A percentile compares a stretch with the other conserved stretches of the same genome.
phyloP scores from a whole-genome alignment of 192 early-diverging fungal genomes.

The Umbelopsis ramanniana region DNA sequence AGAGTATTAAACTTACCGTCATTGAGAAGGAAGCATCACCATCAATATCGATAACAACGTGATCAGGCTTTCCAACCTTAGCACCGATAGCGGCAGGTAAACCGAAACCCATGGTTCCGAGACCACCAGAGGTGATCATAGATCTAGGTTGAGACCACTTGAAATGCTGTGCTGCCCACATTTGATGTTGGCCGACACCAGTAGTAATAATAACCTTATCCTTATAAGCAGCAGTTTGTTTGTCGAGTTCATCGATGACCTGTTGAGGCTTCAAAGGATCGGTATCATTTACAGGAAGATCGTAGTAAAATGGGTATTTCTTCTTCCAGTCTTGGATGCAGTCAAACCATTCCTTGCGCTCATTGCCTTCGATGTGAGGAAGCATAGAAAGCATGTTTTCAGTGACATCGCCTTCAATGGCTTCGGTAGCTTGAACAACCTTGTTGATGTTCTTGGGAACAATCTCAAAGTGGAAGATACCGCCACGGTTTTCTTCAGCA shows the following conservation, averaged over 20 bases:
- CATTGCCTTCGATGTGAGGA: conserved; percentile 71
- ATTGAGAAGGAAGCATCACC: conserved; percentile 98
- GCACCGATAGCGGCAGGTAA: conserved; percentile 96
- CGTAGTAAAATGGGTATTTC: conserved; percentile 90
- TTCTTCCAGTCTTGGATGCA: conserved; percentile 86
- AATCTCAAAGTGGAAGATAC: conserved; percentile 99
- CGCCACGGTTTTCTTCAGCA: conserved; percentile 84
- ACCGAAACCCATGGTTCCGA: conserved; percentile 99
- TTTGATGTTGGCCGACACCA: conserved; percentile 99
- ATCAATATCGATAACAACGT: conserved; percentile 98
- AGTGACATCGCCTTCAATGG: conserved; percentile 95
- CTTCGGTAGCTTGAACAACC: conserved; percentile 87
- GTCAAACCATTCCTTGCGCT: conserved; percentile 86
- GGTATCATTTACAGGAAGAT: conserved; percentile 61
- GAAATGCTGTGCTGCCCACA: conserved; percentile 98
- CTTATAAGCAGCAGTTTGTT: conserved; percentile 81
- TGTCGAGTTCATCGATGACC: conserved; percentile 90
- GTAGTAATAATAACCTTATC: conserved; percentile 94
- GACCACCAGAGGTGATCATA: conserved; percentile 93
- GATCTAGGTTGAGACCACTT: conserved; percentile 89
- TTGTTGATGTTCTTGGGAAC: conserved; percentile 99
- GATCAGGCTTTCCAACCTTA: conserved; percentile 91
- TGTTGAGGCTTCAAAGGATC: conserved; percentile 89
- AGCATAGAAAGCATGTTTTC: conserved; percentile 83
- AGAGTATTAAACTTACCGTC: conserved; percentile 63